Percentiles rank a stretch among this genome's conserved stretches.
phyloP scores from a whole-genome alignment of 2,329 filamentous ascomycete species.

The Microcera coccophila region DNA sequence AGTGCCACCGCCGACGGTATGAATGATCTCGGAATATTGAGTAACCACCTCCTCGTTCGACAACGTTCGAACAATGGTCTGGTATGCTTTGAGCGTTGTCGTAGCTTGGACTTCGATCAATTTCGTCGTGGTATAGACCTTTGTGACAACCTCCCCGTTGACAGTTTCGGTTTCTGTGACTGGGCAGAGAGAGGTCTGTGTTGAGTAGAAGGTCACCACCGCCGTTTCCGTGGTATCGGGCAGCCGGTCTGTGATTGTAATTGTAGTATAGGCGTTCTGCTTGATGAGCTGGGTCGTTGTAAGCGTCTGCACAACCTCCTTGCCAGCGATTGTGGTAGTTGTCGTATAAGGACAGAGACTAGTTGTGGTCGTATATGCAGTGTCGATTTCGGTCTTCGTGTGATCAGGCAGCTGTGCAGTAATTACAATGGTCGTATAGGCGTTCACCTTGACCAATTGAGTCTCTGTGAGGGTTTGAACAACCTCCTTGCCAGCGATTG shows the following conservation, averaged over 20 bases:
- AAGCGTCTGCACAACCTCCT: conserved; percentile 38
- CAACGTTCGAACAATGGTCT: conserved; percentile 24
- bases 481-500: conserved; percentile 24
- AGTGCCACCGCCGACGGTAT: conserved; percentile 25
- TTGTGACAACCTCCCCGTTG: conserved; percentile 21
- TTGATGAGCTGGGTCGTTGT: conserved; percentile 26
- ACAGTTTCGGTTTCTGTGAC: conserved; percentile 38
- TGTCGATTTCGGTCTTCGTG: conserved; percentile 31
- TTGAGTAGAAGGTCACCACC: conserved; percentile 35
- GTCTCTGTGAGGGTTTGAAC: conserved; percentile 26
- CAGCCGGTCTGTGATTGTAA: conserved; percentile 34
- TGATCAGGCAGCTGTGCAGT: conserved; percentile 37
- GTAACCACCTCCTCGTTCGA: conserved; percentile 20
- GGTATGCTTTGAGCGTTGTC: conserved; percentile 35
- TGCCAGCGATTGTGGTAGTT: conserved; percentile 32
- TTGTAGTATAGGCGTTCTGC: conserved; percentile 28
- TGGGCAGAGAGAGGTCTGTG: conserved; percentile 43
- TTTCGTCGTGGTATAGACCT: conserved; percentile 29
- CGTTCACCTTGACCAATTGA: conserved; percentile 25
- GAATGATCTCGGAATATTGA: conserved; percentile 24
- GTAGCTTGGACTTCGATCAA: conserved; percentile 34
- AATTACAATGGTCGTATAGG: conserved; percentile 31
- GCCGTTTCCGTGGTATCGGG: conserved; percentile 34
- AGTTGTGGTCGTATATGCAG: conserved; percentile 42
- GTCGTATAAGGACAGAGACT: conserved; percentile 41